phyloP scores from a whole-genome alignment of 148 eudicot genomes.

The Pouteria glomerata region DNA sequence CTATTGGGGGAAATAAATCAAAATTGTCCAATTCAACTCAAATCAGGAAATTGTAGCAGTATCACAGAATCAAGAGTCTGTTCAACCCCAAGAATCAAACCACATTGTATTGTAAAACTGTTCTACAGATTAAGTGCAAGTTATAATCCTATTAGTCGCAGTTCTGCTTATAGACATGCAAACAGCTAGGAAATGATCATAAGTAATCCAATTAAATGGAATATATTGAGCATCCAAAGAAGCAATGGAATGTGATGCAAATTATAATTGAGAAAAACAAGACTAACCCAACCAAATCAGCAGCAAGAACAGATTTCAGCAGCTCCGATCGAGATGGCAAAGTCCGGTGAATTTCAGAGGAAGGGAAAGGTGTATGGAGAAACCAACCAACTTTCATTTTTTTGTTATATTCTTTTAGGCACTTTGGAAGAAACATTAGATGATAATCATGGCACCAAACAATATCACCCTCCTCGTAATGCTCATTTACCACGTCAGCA shows the following conservation, averaged over 20 bases:
- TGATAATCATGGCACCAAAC: constrained; percentile 96
- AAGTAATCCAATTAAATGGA: too few species aligned
- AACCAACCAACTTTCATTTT: constrained; percentile 89
- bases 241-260: background rate
- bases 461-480: constrained; percentile 72
- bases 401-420: constrained; percentile 48
- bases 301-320: constrained; percentile 70
- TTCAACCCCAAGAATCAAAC: too few species aligned
- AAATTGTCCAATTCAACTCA: too few species aligned
- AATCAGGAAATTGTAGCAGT: too few species aligned
- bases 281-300: constrained; percentile 74
- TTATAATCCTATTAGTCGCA: background rate
- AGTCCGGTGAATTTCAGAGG: constrained; percentile 66
- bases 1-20: too few species aligned
- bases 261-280: background rate
- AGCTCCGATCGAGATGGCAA: constrained; percentile 69
- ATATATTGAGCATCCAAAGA: background rate
- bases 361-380: constrained; percentile 87
- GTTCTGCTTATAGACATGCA: background rate
- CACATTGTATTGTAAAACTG: too few species aligned
- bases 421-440: constrained; percentile 73
- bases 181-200: too few species aligned
- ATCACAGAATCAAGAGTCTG: too few species aligned
- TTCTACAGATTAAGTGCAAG: background rate
- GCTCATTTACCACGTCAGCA: constrained; percentile 69